Evolutionary conservation across 2,329 filamentous ascomycete species (phyloP).

Genomic region (Curvularia sp.): DNA sequence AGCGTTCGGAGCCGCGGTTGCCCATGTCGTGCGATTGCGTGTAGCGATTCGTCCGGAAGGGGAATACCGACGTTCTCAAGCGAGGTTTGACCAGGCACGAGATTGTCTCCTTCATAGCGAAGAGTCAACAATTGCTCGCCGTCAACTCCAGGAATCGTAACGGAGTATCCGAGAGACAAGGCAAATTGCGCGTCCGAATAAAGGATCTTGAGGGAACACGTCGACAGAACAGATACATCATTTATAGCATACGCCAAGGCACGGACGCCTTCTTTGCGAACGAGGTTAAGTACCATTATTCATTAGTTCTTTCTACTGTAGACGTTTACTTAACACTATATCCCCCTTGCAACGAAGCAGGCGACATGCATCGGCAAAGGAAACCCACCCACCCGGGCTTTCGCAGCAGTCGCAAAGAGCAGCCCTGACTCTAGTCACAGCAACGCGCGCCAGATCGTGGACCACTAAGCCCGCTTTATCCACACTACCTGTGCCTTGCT

Average conservation of each 20-base stretch:
- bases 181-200: conserved; percentile 8
- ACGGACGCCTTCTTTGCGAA: conserved; percentile 14
- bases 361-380: conserved; percentile 9
- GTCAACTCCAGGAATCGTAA: conserved; percentile 3
- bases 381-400: conserved; percentile 16
- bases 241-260: conserved; percentile 10
- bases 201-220: conserved; percentile 10
- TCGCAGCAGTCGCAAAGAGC: conserved; percentile 13
- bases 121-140: conserved; percentile 5
- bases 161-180: conserved; percentile 7
- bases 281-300: conserved; percentile 9
- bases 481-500: conserved; percentile 10
- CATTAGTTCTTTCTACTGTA: conserved; percentile 10
- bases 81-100: conserved; percentile 5
- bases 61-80: conserved; percentile 1
- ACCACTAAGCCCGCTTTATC: conserved; percentile 10
- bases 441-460: conserved; percentile 9
- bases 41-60: conserved; percentile 1
- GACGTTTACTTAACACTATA: conserved; percentile 6
- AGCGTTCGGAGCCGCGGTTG: conserved; percentile 9
- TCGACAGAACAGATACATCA: conserved; percentile 10
- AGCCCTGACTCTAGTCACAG: conserved; percentile 12
- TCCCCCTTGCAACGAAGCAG: conserved; percentile 9
- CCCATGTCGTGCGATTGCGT: conserved; percentile 10
- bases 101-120: conserved; percentile 14